These are phyloP conservation scores for Paecilomyces sp. DNA, from an alignment of 2,329 filamentous ascomycete species.

Conservation along the genomic window DNA sequence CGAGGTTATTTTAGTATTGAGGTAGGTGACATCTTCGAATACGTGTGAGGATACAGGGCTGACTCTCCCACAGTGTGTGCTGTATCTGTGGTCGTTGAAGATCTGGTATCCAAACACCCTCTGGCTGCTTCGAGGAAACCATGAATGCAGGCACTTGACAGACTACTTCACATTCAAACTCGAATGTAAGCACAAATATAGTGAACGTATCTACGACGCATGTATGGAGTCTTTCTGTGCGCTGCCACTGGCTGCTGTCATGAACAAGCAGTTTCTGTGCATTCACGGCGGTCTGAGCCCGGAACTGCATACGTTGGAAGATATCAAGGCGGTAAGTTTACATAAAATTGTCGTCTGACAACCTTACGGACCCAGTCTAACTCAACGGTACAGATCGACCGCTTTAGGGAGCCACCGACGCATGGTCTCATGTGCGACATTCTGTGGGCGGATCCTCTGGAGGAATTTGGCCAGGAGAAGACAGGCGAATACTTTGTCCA, in stretches of 20 bases:
- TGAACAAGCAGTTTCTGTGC: conserved; percentile 99
- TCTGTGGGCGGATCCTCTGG: conserved; percentile 94
- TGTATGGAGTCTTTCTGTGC: conserved; percentile 98
- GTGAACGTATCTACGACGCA: conserved; percentile 88
- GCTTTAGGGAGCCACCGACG: conserved; percentile 94
- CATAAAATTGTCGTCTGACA: neutral
- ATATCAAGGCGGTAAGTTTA: conserved; percentile 70
- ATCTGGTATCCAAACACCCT: conserved; percentile 98
- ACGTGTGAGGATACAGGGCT: conserved; percentile 5
- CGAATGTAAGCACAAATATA: conserved; percentile 99
- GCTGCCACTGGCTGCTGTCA: conserved; percentile 86
- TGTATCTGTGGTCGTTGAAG: conserved; percentile 97
- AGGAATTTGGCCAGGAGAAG: conserved; percentile 98
- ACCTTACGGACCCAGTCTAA: conserved; percentile 16
- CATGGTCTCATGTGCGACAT: conserved; percentile 99
- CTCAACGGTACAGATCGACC: conserved; percentile 63
- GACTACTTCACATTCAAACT: conserved; percentile 99
- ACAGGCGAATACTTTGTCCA: conserved; percentile 96
- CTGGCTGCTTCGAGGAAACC: conserved; percentile 94
- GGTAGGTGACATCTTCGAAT: conserved; percentile 32
- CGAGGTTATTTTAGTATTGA: conserved; percentile 98
- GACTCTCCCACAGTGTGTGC: conserved; percentile 58
- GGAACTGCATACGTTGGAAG: conserved; percentile 90
- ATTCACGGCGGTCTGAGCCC: conserved; percentile 96
- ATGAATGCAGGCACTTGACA: conserved; percentile 97